These are phyloP conservation scores for Penicillium paneum DNA, from an alignment of 2,329 filamentous ascomycete species.

Conservation along the genomic window DNA sequence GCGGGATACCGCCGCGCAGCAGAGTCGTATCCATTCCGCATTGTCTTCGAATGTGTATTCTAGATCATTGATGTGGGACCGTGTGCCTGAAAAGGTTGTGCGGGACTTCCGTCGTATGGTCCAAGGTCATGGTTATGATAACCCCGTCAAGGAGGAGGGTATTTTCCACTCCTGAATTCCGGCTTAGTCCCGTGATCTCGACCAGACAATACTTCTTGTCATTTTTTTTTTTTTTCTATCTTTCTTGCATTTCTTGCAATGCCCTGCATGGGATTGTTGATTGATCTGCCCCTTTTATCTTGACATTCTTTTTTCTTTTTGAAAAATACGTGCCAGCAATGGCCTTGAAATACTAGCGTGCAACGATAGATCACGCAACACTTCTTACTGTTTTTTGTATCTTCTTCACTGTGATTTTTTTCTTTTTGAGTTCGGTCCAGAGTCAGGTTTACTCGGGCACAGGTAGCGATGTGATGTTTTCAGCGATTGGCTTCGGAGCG, in stretches of 20 bases:
- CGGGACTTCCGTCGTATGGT: slow-evolving; percentile 90
- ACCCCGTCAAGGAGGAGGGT: slow-evolving; percentile 34
- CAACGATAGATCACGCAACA: slow-evolving; percentile 17
- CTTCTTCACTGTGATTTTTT: slow-evolving; percentile 3
- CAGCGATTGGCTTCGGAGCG: slow-evolving; percentile 17
- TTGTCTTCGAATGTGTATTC: slow-evolving; percentile 82
- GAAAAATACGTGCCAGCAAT: slow-evolving; percentile 13
- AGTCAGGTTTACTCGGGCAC: not conserved
- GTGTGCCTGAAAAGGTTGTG: slow-evolving; percentile 87
- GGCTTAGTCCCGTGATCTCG: not conserved
- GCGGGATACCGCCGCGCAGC: slow-evolving; percentile 66
- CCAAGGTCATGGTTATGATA: slow-evolving; percentile 65
- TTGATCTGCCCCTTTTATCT: not conserved
- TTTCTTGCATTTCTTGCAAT: not conserved
- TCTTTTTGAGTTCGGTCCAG: not conserved
- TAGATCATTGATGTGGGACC: slow-evolving; percentile 87
- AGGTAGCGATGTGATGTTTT: slow-evolving; percentile 8
- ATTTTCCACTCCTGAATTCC: slow-evolving; percentile 12
- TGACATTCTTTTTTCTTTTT: not conserved
- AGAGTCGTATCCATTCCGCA: slow-evolving; percentile 41
- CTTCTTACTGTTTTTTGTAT: slow-evolving; percentile 6
- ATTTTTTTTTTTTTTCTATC: not conserved
- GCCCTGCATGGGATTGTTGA: not conserved
- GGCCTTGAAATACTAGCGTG: slow-evolving; percentile 16
- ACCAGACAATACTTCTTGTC: not conserved